Conservation (phyloP, 768 basidiomycete species). For the Tephrocybe sp. region DNA sequence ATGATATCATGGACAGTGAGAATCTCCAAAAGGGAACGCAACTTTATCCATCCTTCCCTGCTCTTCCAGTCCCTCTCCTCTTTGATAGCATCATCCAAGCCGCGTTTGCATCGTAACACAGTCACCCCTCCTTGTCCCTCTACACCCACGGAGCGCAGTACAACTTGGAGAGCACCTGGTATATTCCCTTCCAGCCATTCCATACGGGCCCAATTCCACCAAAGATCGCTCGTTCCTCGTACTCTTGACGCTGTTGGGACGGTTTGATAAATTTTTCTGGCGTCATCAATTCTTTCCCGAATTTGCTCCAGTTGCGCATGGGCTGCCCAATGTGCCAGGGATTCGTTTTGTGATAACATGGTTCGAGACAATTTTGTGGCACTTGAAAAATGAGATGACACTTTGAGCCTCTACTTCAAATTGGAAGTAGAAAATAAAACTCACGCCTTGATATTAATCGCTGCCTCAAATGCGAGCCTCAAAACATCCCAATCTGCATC, state of each 20-base stretch:
- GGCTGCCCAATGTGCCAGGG: slow-evolving; percentile 66
- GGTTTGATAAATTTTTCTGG: slow-evolving; percentile 75
- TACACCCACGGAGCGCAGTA: slow-evolving; percentile 52
- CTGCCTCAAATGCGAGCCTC: slow-evolving; percentile 66
- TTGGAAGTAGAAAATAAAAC: slow-evolving; percentile 10
- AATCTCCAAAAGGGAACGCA: slow-evolving; percentile 64
- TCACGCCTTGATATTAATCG: slow-evolving; percentile 55
- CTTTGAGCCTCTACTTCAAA: too few species aligned
- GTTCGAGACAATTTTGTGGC: slow-evolving; percentile 67
- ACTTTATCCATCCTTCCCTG: slow-evolving; percentile 61
- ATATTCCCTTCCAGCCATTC: slow-evolving; percentile 65
- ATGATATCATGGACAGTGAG: slow-evolving; percentile 41
- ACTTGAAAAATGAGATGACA: slow-evolving; percentile 32
- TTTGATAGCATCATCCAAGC: slow-evolving; percentile 49
- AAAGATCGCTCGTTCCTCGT: slow-evolving; percentile 44
- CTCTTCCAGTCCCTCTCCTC: slow-evolving; percentile 45
- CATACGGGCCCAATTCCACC: slow-evolving; percentile 86
- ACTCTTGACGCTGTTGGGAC: slow-evolving; percentile 49
- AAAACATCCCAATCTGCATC: slow-evolving; percentile 67
- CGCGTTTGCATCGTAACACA: slow-evolving; percentile 61
- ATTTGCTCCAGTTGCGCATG: slow-evolving; percentile 72
- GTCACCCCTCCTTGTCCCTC: slow-evolving; percentile 51
- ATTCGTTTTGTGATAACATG: slow-evolving; percentile 59
- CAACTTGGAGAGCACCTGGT: slow-evolving; percentile 49
- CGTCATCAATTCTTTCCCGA: slow-evolving; percentile 62